A percentile compares a stretch with the other conserved stretches of the same genome.
Evolutionary conservation across 2,329 filamentous ascomycete species (phyloP).

Genomic region (Cladorrhinum sp.): DNA sequence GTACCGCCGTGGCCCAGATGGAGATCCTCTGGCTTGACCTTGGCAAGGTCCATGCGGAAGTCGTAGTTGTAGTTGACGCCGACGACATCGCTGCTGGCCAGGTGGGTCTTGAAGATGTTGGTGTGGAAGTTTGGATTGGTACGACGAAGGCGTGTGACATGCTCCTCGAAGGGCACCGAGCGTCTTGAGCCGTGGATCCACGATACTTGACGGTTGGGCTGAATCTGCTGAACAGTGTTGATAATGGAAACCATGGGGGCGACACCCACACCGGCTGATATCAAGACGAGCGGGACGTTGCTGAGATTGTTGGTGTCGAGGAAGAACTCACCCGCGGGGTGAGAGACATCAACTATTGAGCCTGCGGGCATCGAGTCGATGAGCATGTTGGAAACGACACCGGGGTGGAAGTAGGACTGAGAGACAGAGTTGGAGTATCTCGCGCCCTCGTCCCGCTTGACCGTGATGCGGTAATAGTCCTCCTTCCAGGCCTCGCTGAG

Average conservation of each 20-base stretch:
- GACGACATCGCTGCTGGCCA: slow-evolving; percentile 43
- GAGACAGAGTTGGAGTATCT: slow-evolving; percentile 42
- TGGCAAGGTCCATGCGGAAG: slow-evolving; percentile 46
- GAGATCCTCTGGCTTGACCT: slow-evolving; percentile 41
- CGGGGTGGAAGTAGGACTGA: slow-evolving; percentile 50
- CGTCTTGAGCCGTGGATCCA: slow-evolving; percentile 58
- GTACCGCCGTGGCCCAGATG: slow-evolving; percentile 44
- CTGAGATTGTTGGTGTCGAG: slow-evolving; percentile 43
- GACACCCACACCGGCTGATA: slow-evolving; percentile 60
- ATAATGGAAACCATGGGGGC: slow-evolving; percentile 61
- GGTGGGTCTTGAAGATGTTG: slow-evolving; percentile 50
- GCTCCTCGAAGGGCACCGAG: slow-evolving; percentile 51
- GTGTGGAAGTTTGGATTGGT: slow-evolving; percentile 36
- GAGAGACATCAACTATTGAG: slow-evolving; percentile 61
- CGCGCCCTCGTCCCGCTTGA: slow-evolving; percentile 63
- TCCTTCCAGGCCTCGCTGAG: slow-evolving; percentile 62
- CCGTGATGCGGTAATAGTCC: slow-evolving; percentile 65
- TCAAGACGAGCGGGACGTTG: slow-evolving; percentile 53
- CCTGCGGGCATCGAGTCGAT: slow-evolving; percentile 61
- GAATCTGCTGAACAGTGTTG: slow-evolving; percentile 47
- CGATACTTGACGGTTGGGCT: slow-evolving; percentile 48
- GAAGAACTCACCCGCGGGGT: slow-evolving; percentile 63
- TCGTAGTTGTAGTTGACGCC: slow-evolving; percentile 45
- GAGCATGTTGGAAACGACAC: slow-evolving; percentile 67
- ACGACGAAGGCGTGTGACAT: slow-evolving; percentile 45